Percentiles rank a stretch among this genome's conserved stretches.
Conservation (phyloP, 139 green algal species). For the Chlorella sp. region DNA sequence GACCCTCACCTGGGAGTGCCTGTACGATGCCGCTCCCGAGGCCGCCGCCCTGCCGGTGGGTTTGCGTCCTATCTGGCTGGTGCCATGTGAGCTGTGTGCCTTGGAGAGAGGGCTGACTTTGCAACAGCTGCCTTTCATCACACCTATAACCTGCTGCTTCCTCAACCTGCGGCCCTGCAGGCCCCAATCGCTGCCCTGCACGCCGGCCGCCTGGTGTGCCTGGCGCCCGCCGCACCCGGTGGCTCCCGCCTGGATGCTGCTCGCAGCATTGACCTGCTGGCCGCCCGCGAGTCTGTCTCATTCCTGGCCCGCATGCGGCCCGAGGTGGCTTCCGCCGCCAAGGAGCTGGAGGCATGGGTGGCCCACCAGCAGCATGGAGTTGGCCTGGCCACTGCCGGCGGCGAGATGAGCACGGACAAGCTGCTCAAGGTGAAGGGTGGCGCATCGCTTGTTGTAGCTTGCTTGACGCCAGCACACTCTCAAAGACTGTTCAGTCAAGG, state of each 20-base stretch:
- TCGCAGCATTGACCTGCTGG: conserved; percentile 66
- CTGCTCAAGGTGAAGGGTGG: conserved; percentile 55
- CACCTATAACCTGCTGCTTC: background rate
- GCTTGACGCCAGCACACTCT: too few species aligned
- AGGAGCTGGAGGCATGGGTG: conserved; percentile 70
- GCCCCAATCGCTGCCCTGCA: conserved; percentile 8
- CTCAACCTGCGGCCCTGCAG: background rate
- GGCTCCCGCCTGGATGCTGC: conserved; percentile 73
- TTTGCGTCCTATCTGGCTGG: too few species aligned
- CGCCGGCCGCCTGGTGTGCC: conserved; percentile 50
- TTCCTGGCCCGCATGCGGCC: conserved; percentile 70
- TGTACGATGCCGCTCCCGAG: conserved; percentile 50
- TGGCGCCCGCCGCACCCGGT: conserved; percentile 58
- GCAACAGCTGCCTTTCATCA: too few species aligned
- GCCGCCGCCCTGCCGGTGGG: background rate
- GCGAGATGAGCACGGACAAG: conserved; percentile 68
- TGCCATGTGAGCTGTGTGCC: too few species aligned
- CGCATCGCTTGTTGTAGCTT: background rate
- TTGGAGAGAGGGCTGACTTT: too few species aligned
- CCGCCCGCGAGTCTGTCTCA: conserved; percentile 39
- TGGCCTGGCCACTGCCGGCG: conserved; percentile 64
- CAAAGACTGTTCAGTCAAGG: background rate
- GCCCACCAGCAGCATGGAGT: conserved; percentile 71
- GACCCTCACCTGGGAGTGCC: conserved; percentile 54
- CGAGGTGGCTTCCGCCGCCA: conserved; percentile 22